Evolutionary conservation across 139 green algal genomes (phyloP).

Genomic region (Chlorella vulgaris): DNA sequence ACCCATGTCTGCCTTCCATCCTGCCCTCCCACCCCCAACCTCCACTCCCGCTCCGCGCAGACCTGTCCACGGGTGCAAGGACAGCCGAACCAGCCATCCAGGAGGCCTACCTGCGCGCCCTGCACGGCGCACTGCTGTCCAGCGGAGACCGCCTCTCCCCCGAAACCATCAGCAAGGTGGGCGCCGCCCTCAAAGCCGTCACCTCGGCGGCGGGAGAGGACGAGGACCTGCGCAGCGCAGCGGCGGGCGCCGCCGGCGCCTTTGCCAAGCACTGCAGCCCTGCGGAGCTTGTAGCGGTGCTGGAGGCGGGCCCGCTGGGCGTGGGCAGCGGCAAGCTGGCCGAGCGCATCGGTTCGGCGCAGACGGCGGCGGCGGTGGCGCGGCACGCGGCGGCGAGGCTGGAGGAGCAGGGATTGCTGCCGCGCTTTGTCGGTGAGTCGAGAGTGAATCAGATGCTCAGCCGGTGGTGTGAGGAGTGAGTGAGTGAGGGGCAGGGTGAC

Average conservation of each 20-base stretch:
- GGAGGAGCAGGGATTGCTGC: slow-evolving; percentile 34
- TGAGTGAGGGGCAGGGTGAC: too few relatives aligned
- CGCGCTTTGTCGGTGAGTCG: slow-evolving; percentile 30
- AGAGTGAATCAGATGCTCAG: too few relatives aligned
- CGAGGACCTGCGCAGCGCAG: slow-evolving; percentile 35
- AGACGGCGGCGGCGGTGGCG: slow-evolving; percentile 40
- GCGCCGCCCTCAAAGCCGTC: slow-evolving; percentile 29
- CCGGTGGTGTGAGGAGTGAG: too few relatives aligned
- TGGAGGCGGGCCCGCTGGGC: slow-evolving; percentile 51
- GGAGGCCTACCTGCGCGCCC: slow-evolving; percentile 73
- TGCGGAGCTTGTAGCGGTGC: slow-evolving; percentile 33
- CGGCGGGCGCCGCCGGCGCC: slow-evolving; percentile 45
- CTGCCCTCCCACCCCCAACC: too few relatives aligned
- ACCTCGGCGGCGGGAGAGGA: slow-evolving; percentile 34
- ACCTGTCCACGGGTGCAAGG: slow-evolving; percentile 33
- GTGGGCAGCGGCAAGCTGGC: slow-evolving; percentile 7
- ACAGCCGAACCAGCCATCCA: slow-evolving; percentile 42
- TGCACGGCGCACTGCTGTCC: slow-evolving; percentile 64
- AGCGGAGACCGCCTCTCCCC: slow-evolving; percentile 62
- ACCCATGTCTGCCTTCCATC: background rate
- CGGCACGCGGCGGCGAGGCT: slow-evolving; percentile 40
- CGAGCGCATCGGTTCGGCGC: slow-evolving; percentile 6
- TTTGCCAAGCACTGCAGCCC: slow-evolving; percentile 32
- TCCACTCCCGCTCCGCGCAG: background rate
- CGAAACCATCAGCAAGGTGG: slow-evolving; percentile 61